phyloP scores from a whole-genome alignment of 2,329 filamentous ascomycete species.

The Penicillium thymicola region DNA sequence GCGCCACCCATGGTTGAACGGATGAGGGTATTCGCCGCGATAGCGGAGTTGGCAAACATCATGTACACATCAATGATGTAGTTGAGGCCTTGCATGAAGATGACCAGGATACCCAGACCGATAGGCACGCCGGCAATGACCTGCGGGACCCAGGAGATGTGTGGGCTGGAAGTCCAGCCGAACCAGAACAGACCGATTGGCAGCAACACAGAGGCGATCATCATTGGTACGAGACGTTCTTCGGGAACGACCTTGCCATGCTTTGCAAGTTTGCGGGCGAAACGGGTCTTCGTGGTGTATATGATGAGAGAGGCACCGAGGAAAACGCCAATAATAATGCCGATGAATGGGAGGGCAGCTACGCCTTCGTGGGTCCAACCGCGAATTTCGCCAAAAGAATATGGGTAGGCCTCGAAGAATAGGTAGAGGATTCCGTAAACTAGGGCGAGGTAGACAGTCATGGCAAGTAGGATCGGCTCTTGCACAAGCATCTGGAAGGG shows the following conservation, averaged over 20 bases:
- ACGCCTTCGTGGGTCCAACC: constrained; percentile 38
- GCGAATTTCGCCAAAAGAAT: constrained; percentile 39
- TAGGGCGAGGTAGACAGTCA: constrained; percentile 46
- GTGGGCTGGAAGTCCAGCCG: constrained; percentile 46
- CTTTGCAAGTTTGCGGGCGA: constrained; percentile 33
- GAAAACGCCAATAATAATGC: constrained; percentile 35
- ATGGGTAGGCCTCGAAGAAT: constrained; percentile 43
- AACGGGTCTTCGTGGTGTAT: constrained; percentile 42
- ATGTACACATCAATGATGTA: constrained; percentile 45
- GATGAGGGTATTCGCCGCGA: constrained; percentile 39
- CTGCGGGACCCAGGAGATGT: constrained; percentile 47
- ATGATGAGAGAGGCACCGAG: constrained; percentile 37
- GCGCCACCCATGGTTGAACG: constrained; percentile 35
- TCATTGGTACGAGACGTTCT: constrained; percentile 47
- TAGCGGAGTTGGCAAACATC: constrained; percentile 40
- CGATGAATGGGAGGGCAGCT: constrained; percentile 39
- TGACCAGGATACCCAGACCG: constrained; percentile 44
- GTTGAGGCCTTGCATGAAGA: constrained; percentile 44
- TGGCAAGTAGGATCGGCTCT: constrained; percentile 49
- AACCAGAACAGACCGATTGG: constrained; percentile 52
- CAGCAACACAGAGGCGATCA: constrained; percentile 43
- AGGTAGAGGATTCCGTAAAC: constrained; percentile 40
- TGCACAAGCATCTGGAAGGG: constrained; percentile 47
- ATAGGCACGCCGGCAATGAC: constrained; percentile 45
- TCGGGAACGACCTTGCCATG: constrained; percentile 39